Evolutionary conservation across 2,329 filamentous ascomycete genomes (phyloP).

Genomic region (Atkinsonella hypoxylon): DNA sequence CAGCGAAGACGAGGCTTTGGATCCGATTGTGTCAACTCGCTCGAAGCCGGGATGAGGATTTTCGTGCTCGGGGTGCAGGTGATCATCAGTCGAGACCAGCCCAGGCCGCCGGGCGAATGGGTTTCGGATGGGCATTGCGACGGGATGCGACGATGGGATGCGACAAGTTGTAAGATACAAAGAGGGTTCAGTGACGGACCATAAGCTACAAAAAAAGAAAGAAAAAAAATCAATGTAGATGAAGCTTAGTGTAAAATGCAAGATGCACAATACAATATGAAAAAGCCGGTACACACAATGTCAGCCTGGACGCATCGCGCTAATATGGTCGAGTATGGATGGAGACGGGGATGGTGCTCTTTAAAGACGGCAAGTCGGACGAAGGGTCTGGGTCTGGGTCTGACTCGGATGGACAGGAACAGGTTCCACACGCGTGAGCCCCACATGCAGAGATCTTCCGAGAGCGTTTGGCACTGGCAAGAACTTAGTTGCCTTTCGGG

Average conservation of each 20-base stretch:
- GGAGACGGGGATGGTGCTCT: background rate
- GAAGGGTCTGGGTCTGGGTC: background rate
- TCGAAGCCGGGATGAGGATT: conserved; percentile 35
- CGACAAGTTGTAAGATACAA: background rate
- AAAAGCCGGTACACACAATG: background rate
- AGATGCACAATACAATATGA: background rate
- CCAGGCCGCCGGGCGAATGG: conserved; percentile 53
- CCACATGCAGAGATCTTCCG: background rate
- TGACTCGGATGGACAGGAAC: background rate
- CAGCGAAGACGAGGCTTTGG: conserved; percentile 48
- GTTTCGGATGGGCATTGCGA: conserved; percentile 58
- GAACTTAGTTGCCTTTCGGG: background rate
- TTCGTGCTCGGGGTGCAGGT: conserved; percentile 30
- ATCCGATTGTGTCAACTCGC: conserved; percentile 49
- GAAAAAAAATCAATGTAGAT: background rate
- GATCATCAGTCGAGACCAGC: conserved; percentile 39
- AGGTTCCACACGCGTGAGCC: background rate
- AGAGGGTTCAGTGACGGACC: background rate
- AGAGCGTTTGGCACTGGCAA: background rate
- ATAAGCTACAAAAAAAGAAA: background rate
- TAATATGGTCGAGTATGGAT: background rate
- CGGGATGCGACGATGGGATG: background rate
- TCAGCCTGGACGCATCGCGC: background rate
- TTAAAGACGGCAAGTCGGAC: background rate
- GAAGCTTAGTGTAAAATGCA: background rate